These are phyloP conservation scores for Kodamaea neixiangensis DNA, from an alignment of 805 yeast species.

Conservation along the genomic window DNA sequence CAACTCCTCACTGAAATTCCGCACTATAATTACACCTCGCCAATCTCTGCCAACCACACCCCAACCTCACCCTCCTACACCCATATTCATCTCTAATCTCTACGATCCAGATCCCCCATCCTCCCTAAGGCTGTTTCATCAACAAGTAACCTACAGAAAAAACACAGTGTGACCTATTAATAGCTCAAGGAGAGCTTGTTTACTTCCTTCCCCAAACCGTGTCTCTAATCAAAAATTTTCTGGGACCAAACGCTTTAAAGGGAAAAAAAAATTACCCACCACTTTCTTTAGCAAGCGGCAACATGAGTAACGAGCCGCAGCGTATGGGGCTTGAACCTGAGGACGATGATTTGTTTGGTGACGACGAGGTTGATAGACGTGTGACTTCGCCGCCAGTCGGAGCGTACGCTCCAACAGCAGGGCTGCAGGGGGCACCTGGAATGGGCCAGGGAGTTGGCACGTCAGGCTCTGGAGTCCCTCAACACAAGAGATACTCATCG, in stretches of 20 bases:
- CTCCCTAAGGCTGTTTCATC: neutral
- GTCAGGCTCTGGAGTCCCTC: neutral
- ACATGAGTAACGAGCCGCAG: conserved; percentile 6
- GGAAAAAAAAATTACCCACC: neutral
- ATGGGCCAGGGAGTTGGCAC: neutral
- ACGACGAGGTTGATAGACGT: conserved; percentile 4
- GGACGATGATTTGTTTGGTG: conserved; percentile 8
- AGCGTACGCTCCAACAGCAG: neutral
- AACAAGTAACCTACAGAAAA: too few species aligned
- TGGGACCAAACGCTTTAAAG: neutral
- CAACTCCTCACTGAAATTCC: too few species aligned
- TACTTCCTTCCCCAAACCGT: conserved; percentile 1
- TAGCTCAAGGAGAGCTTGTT: conserved; percentile 5
- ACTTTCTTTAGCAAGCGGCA: neutral
- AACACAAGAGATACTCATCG: conserved; percentile 9
- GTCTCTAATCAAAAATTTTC: neutral
- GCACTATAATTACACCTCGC: too few species aligned
- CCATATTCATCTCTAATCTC: too few species aligned
- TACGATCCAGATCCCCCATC: neutral
- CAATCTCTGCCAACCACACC: too few species aligned
- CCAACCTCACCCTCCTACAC: too few species aligned
- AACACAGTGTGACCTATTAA: conserved; percentile 3
- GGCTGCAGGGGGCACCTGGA: too few species aligned
- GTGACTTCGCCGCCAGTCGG: neutral
- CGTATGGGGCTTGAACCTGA: conserved; percentile 2